A percentile compares a stretch with the other conserved stretches of the same genome.
Evolutionary conservation across 2,329 filamentous ascomycete species (phyloP).

Genomic region (Leptosphaerulina australis): DNA sequence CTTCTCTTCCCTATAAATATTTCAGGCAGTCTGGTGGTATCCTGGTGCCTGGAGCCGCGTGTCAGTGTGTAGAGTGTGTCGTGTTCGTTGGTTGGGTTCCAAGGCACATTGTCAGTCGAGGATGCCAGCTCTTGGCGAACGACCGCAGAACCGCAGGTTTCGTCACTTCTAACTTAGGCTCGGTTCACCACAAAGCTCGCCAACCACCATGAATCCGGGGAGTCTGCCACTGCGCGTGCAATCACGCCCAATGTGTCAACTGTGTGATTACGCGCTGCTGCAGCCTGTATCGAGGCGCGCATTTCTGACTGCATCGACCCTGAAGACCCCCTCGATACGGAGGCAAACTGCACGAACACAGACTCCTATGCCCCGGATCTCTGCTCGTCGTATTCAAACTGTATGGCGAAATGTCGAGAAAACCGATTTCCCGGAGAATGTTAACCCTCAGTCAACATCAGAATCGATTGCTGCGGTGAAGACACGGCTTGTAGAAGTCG

Average conservation of each 20-base stretch:
- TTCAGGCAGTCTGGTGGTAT: constrained; percentile 5
- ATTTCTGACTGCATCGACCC: constrained; percentile 32
- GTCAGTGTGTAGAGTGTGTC: constrained; percentile 25
- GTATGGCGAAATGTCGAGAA: constrained; percentile 17
- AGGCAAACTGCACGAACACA: constrained; percentile 30
- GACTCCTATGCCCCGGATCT: constrained; percentile 23
- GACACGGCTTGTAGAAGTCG: constrained; percentile 31
- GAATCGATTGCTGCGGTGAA: constrained; percentile 32
- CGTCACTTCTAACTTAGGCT: constrained; percentile 8
- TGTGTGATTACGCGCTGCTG: constrained; percentile 42
- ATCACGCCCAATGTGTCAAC: constrained; percentile 42
- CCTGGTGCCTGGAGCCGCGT: constrained; percentile 26
- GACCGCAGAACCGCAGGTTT: constrained; percentile 2
- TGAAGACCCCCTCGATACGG: constrained; percentile 34
- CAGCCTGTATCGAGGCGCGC: constrained; percentile 38
- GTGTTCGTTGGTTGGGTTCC: constrained; percentile 23
- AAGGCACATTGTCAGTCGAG: constrained; percentile 10
- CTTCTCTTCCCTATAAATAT: neutral
- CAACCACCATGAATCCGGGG: constrained; percentile 38
- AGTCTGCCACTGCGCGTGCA: constrained; percentile 35
- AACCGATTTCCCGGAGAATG: constrained; percentile 22
- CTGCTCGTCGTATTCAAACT: constrained; percentile 31
- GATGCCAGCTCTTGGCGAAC: constrained; percentile 9
- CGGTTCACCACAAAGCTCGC: neutral
- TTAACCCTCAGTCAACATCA: constrained; percentile 20